Evolutionary conservation across 495 filamentous ascomycete species (phyloP), one percentile per base, ranked within the genome.

Genomic region (Aspergillus coremiiformis): DNA sequence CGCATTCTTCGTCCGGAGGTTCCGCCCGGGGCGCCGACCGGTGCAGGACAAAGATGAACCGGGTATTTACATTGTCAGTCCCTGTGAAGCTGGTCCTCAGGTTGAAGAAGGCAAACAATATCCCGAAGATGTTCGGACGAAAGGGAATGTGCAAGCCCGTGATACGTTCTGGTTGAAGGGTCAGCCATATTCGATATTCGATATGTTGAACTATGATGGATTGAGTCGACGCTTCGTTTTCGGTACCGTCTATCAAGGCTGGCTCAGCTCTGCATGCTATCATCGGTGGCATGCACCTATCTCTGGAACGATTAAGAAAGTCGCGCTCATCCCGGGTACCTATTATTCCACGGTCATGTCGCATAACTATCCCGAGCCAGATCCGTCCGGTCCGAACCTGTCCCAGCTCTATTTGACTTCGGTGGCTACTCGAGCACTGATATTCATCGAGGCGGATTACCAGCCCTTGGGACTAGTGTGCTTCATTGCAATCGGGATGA

Each of bases 201-300:
- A 45, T 10, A 45, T 45, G 43, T 27, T 45, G 23, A 19, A 29
- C 1, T 44, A 22, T 21, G 43, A 27, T 19, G 24, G 24, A 1
- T 29, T 27, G 5, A 27, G 23, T 8, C 17, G n/a, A 6, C 24
- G 23, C 6, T 45, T 45, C 43, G 15, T 45, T 19, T 15, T 15
- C n/a, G 43, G 43, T 10, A 45, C 43, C 4, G 43, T 45, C 14
- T 45, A 45, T 24, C 43, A 45, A 17, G 43, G 43, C 23, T 45
- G 24, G 23, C 43, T 45, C 14, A 29, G 24, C 43, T 29, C 43
- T 4, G 23, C 24, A 0, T 29, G 43, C 24, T 45, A 45, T 29
- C 43, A 45, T 6, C 43, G 43, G 6, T 45, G 43, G 43, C 43
- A 45, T 45, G 24, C 43, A 10, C 43, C 43, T 0, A 29, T 45